Evolutionary conservation across 306 rosid genomes (phyloP), one percentile per base, ranked within the genome.

Genomic region (Medicago arabica): DNA sequence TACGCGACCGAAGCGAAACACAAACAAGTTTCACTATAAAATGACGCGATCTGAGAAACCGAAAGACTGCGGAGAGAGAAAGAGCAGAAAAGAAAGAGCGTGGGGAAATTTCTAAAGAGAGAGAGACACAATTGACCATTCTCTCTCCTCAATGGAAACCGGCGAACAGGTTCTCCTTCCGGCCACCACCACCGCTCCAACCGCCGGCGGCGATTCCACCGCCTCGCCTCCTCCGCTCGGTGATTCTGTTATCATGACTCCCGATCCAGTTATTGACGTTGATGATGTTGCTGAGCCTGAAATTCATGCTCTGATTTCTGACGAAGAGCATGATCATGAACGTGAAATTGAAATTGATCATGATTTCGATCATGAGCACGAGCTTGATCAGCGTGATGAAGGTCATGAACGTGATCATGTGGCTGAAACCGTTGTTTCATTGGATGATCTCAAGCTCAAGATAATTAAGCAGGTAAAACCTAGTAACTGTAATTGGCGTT

Each of bases 391-490:
- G 47, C 74, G 19, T 40, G 85, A 67, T 46, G 84, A 44, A 34
- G 85, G 53, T 3, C 85, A 83, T 1, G 89, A 74, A 11, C 89
- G 19, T 16, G 93, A 76, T 79, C 88, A 75, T 17, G 54, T 83
- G 7, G 87, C 76, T 55, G 87, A 57, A 54, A 39, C 78, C 16
- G 84, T 44, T 44, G 88, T 75, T 50, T 89, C 93, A 65, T 74
- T 84, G 16, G 96, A 90, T 55, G 98, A 96, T 87, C 91, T 96
- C 67, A 96, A 92, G 78, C 85, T 80, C 38, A 91, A 80, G 84
- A 96, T 90, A 71, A 77, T 89, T 55, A 87, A 86, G 85, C 99
- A 96, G 99, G 99, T 31, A 54, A 41, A 28, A 14, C 66, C 17
- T 3, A 10, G 4, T 31, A 49, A 40, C 21, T 57, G 44, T 4